Base-by-base conservation (phyloP, 345 rosid species). In the Ceriops decandra region DNA sequence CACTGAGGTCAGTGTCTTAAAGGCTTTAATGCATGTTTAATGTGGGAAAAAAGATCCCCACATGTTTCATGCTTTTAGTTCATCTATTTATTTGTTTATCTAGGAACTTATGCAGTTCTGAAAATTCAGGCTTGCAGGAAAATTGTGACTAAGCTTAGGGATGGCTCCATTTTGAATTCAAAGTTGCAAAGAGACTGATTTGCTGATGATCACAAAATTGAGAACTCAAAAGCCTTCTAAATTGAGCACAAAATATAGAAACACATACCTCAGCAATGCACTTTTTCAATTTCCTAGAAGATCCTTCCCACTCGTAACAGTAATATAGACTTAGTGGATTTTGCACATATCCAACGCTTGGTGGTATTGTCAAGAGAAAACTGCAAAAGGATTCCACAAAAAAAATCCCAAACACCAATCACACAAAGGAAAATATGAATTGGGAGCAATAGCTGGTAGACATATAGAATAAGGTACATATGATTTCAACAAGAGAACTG, bases 321-420 rank as follows among this genome's bases (percentile, higher is more conserved):
- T 93, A 93, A 64, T 90, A 93, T 82, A 93, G 56, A 66, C 98
- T 93, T 84, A 89, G 72, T 0, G 98, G 98, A 72, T 93, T 93
- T 72, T 89, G 97, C 60, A 88, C 96, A 69, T 89, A 88, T 56
- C 98, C 96, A 59, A 91, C 89, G 21, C 96, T 93, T 2, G 91
- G 93, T 69, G 98, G 98, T 70, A 93, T 85, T 26, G 97, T 91
- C 80, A 91, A 77, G 28, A 93, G 80, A 62, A 77, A 89, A 33
- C 98, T 93, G 85, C 82, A 70, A 6, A 63, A 60, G 42, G 31
- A 11, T 16, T 3, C 21, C 49, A 38, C 42, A 33, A 20, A 0
- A 1, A 42, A 33, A 31, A 57, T 52, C 24, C 57, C 20, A 35
- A n/a, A 31, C 52, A 27, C 52, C 56, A 22, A 5, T 16, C 19